Evolutionary conservation across 2,329 filamentous ascomycete genomes (phyloP), one percentile per base, ranked within the genome.

Genomic region (Aspergillus nomiae): DNA sequence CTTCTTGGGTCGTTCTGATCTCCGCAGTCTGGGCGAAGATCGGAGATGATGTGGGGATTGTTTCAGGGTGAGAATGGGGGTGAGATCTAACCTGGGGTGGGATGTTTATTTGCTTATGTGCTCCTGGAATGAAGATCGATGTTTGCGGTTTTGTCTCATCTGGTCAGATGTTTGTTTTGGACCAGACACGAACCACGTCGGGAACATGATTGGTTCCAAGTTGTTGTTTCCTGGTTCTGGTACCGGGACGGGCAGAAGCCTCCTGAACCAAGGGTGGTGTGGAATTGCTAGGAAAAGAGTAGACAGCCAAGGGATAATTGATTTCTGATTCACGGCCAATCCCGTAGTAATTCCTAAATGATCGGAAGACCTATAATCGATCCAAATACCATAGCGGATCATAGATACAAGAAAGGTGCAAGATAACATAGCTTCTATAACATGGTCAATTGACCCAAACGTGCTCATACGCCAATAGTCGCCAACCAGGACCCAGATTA

Each of bases 371-470:
- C 9, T 55, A 21, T 55, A 36, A 14, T 38, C 9, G 32, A 55
- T 38, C 51, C 32, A 38, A 21, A 32, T 51, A 28, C 28, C 41
- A 63, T 61, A 61, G 32, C 56, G 59, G 59, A 50, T 64, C 69
- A 73, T 73, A 72, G 57, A 63, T 72, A 73, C 70, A 73, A 21
- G 3, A 24, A 24, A 41, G 43, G 19, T n/a, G 21, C 62, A 62
- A 45, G 57, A 36, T 28, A 58, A 51, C 56, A 58, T 48, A 24
- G 60, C 38, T 50, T 62, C 60, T 62, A 58, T 58, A n/a, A 26
- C 21, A 24, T n/a, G 43, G 56, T 36, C 32, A 54, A 61, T 48
- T 11, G 28, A 41, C 34, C 36, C 34, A 48, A 56, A 28, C 14
- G 54, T 28, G 36, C 38, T 54, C 50, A 38, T 58, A 56, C 60